Conservation (phyloP, 2,329 filamentous ascomycete species). For the Sporothrix mexicana region DNA sequence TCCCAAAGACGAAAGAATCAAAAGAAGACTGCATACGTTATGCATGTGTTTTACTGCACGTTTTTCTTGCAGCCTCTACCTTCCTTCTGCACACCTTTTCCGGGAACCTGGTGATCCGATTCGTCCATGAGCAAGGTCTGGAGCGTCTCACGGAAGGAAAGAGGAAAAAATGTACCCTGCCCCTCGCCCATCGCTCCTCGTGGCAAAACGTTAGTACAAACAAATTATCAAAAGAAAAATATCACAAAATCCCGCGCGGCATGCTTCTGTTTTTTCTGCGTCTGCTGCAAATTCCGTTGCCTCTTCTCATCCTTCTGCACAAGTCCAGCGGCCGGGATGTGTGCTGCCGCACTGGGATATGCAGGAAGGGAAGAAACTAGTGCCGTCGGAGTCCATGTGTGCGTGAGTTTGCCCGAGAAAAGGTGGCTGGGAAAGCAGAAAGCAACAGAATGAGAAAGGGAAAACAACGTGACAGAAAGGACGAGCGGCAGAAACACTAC, state of each 20-base stretch:
- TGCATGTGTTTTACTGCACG: not conserved
- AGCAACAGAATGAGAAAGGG: not conserved
- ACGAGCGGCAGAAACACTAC: not conserved
- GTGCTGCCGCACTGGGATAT: not conserved
- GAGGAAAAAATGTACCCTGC: not conserved
- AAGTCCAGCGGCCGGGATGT: not conserved
- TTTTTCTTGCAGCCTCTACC: not conserved
- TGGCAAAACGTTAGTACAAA: conserved; percentile 13
- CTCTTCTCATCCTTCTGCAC: not conserved
- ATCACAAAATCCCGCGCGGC: not conserved
- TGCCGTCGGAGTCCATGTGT: not conserved
- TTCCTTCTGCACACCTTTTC: not conserved
- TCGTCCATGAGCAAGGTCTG: not conserved
- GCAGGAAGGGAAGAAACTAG: not conserved
- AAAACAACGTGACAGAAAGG: not conserved
- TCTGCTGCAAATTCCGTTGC: not conserved
- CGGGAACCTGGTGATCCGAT: conserved; percentile 1
- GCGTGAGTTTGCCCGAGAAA: not conserved
- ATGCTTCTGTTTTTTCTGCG: not conserved
- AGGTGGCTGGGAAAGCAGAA: not conserved
- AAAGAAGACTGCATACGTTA: not conserved
- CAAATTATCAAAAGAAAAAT: no score
- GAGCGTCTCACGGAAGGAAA: not conserved
- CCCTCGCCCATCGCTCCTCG: not conserved
- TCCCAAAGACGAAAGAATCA: not conserved